These are phyloP conservation scores for Magnolia changhungtana DNA, from an alignment of 164 flowering plant genomes.

Conservation along the genomic window DNA sequence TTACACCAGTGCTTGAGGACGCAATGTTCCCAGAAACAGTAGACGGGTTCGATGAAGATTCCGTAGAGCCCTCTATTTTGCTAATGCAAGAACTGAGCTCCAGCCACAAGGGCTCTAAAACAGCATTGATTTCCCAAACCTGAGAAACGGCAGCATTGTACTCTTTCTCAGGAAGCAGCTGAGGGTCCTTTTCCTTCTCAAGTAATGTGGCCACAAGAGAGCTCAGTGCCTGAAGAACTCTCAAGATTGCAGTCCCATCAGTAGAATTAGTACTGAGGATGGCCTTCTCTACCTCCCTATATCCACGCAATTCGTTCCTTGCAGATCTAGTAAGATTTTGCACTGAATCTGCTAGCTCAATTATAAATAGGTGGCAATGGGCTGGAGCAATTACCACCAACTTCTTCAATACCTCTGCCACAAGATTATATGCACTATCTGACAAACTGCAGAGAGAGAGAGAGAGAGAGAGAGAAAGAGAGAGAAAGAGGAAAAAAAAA, in stretches of 20 bases:
- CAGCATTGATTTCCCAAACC: conserved; percentile 58
- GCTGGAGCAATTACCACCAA: conserved; percentile 72
- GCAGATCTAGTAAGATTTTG: conserved; percentile 64
- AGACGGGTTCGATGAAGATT: conserved; percentile 43
- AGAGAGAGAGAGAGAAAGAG: not conserved
- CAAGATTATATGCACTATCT: conserved; percentile 77
- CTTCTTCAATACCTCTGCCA: conserved; percentile 83
- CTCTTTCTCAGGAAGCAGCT: conserved; percentile 42
- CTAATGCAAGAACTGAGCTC: conserved; percentile 86
- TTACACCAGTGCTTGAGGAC: conserved; percentile 47
- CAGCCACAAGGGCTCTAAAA: conserved; percentile 89
- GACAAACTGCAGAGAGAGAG: conserved; percentile 53
- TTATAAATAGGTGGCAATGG: conserved; percentile 70
- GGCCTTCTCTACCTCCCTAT: conserved; percentile 76
- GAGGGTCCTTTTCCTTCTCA: conserved; percentile 58
- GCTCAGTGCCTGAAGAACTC: conserved; percentile 89
- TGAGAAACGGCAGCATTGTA: conserved; percentile 49
- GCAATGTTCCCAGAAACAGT: conserved; percentile 28
- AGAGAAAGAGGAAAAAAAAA: not conserved
- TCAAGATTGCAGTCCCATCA: conserved; percentile 85
- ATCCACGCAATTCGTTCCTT: conserved; percentile 62
- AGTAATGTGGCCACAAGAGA: conserved; percentile 61
- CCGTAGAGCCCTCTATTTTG: conserved; percentile 78
- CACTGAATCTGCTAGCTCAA: conserved; percentile 74
- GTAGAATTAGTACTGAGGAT: conserved; percentile 58